phyloP scores from a whole-genome alignment of 2,329 filamentous ascomycete species.

The Colletotrichum spinosum region DNA sequence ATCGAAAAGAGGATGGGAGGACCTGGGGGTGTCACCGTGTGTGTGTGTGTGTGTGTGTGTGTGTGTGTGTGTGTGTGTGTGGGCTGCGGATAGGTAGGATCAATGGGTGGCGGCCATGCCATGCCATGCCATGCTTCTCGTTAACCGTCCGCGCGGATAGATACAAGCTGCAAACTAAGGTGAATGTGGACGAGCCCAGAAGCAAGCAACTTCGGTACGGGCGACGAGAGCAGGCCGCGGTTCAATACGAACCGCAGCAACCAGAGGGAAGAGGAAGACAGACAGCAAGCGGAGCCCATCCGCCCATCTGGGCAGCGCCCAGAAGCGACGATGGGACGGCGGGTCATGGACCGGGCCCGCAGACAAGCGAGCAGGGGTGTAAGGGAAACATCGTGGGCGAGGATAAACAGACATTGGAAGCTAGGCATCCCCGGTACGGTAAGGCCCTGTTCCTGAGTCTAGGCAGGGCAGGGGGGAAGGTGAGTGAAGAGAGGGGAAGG shows the following conservation, averaged over 20 bases:
- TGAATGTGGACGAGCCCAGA: slow-evolving; percentile 5
- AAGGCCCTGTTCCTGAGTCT: slow-evolving; percentile 35
- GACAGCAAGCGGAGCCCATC: slow-evolving; percentile 21
- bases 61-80: too few species aligned
- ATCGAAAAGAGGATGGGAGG: slow-evolving; percentile 14
- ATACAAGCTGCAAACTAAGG: slow-evolving; percentile 4
- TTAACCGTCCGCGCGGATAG: slow-evolving; percentile 9
- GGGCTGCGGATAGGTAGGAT: neutral
- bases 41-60: too few species aligned
- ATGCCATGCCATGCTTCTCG: neutral
- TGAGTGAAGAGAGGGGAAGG: slow-evolving; percentile 5
- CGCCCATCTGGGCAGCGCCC: slow-evolving; percentile 23
- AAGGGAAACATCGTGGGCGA: slow-evolving; percentile 14
- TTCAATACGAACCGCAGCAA: slow-evolving; percentile 32
- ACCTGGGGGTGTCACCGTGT: neutral
- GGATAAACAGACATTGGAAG: slow-evolving; percentile 9
- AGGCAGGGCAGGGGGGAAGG: slow-evolving; percentile 31
- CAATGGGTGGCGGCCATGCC: slow-evolving; percentile 7
- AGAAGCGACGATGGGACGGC: slow-evolving; percentile 19
- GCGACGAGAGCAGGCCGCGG: neutral
- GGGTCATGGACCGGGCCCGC: slow-evolving; percentile 27
- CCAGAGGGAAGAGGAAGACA: slow-evolving; percentile 13
- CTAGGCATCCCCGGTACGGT: slow-evolving; percentile 29
- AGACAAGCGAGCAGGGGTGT: slow-evolving; percentile 24
- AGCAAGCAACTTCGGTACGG: slow-evolving; percentile 14